Base-by-base conservation (phyloP, 2,329 filamentous ascomycete genomes). In the Rhytidhysteron rufulum region DNA sequence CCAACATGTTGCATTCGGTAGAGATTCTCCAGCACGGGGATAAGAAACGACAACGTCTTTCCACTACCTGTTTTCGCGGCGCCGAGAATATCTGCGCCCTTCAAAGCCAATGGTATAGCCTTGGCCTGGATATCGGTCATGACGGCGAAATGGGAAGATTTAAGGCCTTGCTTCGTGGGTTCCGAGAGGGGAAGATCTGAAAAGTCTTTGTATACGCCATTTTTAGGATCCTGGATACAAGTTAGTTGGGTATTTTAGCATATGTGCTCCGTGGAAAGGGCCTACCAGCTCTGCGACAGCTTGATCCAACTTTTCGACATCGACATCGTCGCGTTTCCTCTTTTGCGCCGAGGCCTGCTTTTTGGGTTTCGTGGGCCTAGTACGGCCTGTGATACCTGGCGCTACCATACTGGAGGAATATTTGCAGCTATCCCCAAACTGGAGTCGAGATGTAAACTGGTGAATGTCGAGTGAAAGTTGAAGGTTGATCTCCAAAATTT, bases 31-130 rank as follows among this genome's bases (percentile, higher is more conserved):
- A 98, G 78, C 0, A 97, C 84, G 1, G 93, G 93, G 2, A 97
- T 73, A 6, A 98, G 70, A 63, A 98, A 98, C 0, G 93, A 88
- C 18, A 98, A 75, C 0, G 91, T 97, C 73, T 97, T 97, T 58
- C 91, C 91, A 60, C 87, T 94, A 37, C 91, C 91, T 0, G 91
- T 97, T 69, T 95, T 96, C 30, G 93, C 93, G 4, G 93, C 93
- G 31, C 90, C 93, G 30, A 98, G 81, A 30, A 98, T 86, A 63
- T 98, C 93, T 43, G 74, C 73, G 42, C 88, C 87, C 65, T 94
- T 86, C 48, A 98, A 77, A 7, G 88, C 90, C 45, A 89, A 75
- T 5, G 88, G 89, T 44, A 98, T 85, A n/a, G 90, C 89, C 58
- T 84, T 84, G 35, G 85, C 78, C 70, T 98, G 93, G 55, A 98